A percentile compares a stretch with the other conserved stretches of the same genome.
Evolutionary conservation across 345 rosid species (phyloP).

Genomic region (Populus davidiana): DNA sequence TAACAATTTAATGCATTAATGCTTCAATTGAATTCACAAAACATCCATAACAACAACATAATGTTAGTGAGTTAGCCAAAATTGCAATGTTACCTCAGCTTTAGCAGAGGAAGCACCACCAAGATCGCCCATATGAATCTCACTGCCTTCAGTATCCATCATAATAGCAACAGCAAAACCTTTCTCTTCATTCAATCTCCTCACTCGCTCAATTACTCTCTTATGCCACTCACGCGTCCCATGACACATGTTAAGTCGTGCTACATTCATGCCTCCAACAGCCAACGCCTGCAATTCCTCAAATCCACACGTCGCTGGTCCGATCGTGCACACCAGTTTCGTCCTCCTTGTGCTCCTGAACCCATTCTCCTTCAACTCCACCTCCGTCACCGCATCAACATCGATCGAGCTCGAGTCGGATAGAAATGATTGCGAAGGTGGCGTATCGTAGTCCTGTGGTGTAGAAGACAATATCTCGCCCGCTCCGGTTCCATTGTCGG

Average conservation of each 20-base stretch:
- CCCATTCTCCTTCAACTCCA: constrained; percentile 96
- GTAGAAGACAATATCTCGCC: neutral
- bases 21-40: neutral
- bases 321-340: constrained; percentile 92
- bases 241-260: constrained; percentile 94
- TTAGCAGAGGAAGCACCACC: constrained; percentile 84
- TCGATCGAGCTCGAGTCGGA: constrained; percentile 48
- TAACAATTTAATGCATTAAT: neutral
- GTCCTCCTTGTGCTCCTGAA: constrained; percentile 96
- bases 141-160: constrained; percentile 99
- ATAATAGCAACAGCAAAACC: constrained; percentile 95
- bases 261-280: constrained; percentile 98
- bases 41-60: neutral
- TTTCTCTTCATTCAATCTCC: constrained; percentile 89
- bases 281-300: constrained; percentile 89
- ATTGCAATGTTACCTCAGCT: constrained; percentile 57
- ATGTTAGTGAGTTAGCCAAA: neutral
- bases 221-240: constrained; percentile 90
- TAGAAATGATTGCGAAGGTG: neutral
- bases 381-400: constrained; percentile 89
- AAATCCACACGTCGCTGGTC: constrained; percentile 83
- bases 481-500: constrained; percentile 53
- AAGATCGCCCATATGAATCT: constrained; percentile 99
- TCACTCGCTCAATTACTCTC: constrained; percentile 72
- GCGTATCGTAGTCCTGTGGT: neutral